Base-by-base conservation (phyloP, 805 yeast genomes). In the Barnettozyma californica region DNA sequence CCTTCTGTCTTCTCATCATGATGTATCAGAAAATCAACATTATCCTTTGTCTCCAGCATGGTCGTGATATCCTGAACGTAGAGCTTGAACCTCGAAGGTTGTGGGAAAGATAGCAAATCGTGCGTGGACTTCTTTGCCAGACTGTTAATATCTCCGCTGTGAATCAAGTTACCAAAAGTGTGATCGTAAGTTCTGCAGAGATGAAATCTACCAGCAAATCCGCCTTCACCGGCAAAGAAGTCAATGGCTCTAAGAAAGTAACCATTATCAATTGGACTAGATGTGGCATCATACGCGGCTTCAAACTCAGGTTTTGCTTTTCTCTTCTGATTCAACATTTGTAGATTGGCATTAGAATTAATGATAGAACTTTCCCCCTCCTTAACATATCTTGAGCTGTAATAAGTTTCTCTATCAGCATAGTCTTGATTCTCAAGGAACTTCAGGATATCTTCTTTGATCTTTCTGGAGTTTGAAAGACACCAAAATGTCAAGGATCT, bases 221-320 rank as follows among this genome's bases (percentile, higher is more conserved):
- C 62, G 25, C 55, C 57, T 43, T 59, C 63, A 40, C 65, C 65
- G 5, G 60, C 60, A 33, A 51, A 61, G 37, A 61, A 60, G 39
- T 58, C 62, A 18, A 61, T 6, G 9, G 60, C 29, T 48, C 65
- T 54, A 29, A 60, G 46, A 8, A 54, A 53, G 39, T 56, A 43
- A 37, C 51, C 54, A 49, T 55, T 50, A 9, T 52, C 48, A 21
- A 51, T 25, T 16, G 63, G 62, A 29, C 53, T 51, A 1, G 49
- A 46, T 9, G 52, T 4, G 10, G 62, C 57, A 43, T 60, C 63
- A 9, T 51, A 38, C 25, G 48, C 43, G 4, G 55, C 38, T 43
- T 42, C 43, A 27, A 27, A 14, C 20, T 46, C 50, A 13, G 46
- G 19, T 19, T 43, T 47, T 1, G 20, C 25, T 14, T 46, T 46